phyloP scores from a whole-genome alignment of 768 basidiomycete species.

The Gloeopeniophorella convolvens region DNA sequence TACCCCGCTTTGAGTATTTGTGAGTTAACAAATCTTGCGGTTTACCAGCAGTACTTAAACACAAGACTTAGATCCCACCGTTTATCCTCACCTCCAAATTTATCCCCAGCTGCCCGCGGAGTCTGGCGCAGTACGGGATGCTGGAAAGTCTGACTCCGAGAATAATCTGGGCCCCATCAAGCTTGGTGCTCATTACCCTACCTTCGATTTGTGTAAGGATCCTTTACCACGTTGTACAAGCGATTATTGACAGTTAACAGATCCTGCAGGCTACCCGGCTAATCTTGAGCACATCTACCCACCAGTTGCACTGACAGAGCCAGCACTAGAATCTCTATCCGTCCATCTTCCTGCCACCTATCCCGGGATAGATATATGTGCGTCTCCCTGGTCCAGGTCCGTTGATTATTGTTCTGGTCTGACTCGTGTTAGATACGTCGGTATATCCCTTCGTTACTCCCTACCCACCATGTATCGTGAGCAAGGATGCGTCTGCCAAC shows the following conservation, averaged over 20 bases:
- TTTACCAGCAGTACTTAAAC: background rate
- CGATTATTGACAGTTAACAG: background rate
- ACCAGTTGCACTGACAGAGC: background rate
- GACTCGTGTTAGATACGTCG: background rate
- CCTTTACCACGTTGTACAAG: background rate
- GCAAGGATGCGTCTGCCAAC: background rate
- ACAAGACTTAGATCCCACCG: slow-evolving; percentile 13
- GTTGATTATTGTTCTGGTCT: background rate
- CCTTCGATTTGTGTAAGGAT: slow-evolving; percentile 9
- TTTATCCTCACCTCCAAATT: slow-evolving; percentile 8
- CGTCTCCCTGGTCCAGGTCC: background rate
- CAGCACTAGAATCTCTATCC: background rate
- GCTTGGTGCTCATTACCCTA: slow-evolving; percentile 10
- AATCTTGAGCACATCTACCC: slow-evolving; percentile 9
- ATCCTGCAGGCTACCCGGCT: slow-evolving; percentile 8
- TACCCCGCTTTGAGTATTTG: slow-evolving; percentile 9
- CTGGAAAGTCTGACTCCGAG: slow-evolving; percentile 22
- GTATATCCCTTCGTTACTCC: slow-evolving; percentile 1
- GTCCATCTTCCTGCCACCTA: background rate
- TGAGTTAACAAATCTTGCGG: background rate
- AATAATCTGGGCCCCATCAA: slow-evolving; percentile 6
- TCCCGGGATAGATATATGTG: slow-evolving; percentile 7
- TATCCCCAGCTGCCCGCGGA: background rate
- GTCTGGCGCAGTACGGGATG: background rate
- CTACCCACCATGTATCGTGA: background rate